A percentile compares a stretch with the other conserved stretches of the same genome.
phyloP scores from a whole-genome alignment of 1,284 basidiomycete species.

The Melampsora medusae region DNA sequence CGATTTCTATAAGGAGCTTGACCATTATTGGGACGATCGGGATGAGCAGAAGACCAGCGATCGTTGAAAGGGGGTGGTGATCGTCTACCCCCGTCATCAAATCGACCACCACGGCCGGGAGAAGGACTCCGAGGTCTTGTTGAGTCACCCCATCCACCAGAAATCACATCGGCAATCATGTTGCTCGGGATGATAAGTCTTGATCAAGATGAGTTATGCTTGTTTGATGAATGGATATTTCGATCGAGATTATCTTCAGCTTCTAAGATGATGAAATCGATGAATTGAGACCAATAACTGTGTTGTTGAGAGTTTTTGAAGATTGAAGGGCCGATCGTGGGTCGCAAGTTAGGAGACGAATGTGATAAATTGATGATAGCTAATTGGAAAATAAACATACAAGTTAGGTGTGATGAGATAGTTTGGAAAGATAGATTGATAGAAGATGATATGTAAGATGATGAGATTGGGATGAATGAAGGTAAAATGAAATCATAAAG shows the following conservation, averaged over 20 bases:
- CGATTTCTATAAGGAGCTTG: slow-evolving; percentile 12
- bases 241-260: too few relatives aligned
- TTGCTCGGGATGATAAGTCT: neutral
- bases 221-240: too few relatives aligned
- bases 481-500: neutral
- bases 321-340: neutral
- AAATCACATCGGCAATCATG: neutral
- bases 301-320: neutral
- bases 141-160: neutral
- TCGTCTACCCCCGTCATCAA: slow-evolving; percentile 38
- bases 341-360: neutral
- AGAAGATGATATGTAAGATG: neutral
- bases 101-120: slow-evolving; percentile 40
- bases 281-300: neutral
- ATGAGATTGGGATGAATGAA: neutral
- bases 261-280: neutral
- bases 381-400: neutral
- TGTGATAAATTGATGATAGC: neutral
- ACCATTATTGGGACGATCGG: neutral
- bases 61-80: slow-evolving; percentile 17
- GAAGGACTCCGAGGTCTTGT: slow-evolving; percentile 37
- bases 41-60: neutral
- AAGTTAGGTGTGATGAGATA: neutral
- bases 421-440: neutral
- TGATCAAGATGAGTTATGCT: neutral